Evolutionary conservation across 495 filamentous ascomycete species (phyloP), one percentile per base, ranked within the genome.

Genomic region (Penicillium desertorum): DNA sequence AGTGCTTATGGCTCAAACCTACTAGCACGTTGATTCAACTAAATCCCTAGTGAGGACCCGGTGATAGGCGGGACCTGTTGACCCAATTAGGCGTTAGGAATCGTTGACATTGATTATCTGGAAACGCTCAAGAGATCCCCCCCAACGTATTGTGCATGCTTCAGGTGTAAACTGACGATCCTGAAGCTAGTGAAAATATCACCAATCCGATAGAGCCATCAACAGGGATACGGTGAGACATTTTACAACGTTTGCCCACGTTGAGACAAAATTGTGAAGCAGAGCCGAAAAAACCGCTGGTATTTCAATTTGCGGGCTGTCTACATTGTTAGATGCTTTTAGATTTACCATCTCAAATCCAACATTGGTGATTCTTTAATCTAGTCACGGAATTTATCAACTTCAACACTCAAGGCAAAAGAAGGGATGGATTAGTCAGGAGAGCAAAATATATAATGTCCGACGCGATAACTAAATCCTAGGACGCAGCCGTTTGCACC

Each of bases 101-200:
- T 43, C 39, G 39, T 43, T 43, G 39, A 43, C 39, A 43, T 43
- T 4, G 16, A 43, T 43, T 43, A n/a, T 43, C 39, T n/a, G n/a
- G n/a, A n/a, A 43, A 9, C 16, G 5, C 39, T 43, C 39, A 43
- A 43, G 1, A 16, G n/a, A n/a, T n/a, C n/a, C 14, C 2, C 3
- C 5, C 41, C 41, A 4, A 9, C 9, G 17, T 43, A 22, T n/a
- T 1, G 41, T 0, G 17, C 41, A 43, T 1, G 41, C 5, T 43
- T 43, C n/a, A 19, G 3, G 1, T n/a, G 7, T 10, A 8, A n/a
- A 6, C 41, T 7, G 27, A 9, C 7, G 41, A 43, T 43, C 41
- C 0, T 43, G n/a, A 43, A 43, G 41, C 5, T 2, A 43, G n/a
- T 43, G 2, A 43, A 43, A 22, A 7, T 22, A 43, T 43, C 5